Evolutionary conservation across 257 asterid genomes (phyloP).

Genomic region (Solanum habrochaites): DNA sequence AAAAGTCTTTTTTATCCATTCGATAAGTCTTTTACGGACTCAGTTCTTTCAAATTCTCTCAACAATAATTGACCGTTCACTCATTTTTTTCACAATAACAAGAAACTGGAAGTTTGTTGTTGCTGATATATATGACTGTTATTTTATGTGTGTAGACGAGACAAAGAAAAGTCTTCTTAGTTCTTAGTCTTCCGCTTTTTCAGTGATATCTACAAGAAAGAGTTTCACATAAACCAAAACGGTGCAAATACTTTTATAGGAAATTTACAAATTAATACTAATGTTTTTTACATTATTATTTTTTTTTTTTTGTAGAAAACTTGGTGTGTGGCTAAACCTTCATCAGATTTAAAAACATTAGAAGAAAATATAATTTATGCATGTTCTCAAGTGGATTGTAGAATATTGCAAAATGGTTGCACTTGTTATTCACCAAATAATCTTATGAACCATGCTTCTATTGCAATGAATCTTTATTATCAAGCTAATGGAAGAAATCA

Average conservation of each 20-base stretch:
- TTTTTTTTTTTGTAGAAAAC: slow-evolving; percentile 15
- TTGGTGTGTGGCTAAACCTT: slow-evolving; percentile 68
- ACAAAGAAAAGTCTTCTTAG: no score
- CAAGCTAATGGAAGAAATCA: slow-evolving; percentile 27
- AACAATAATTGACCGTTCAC: no score
- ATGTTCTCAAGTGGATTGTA: slow-evolving; percentile 33
- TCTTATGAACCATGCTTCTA: slow-evolving; percentile 46
- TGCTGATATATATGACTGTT: no score
- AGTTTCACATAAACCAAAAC: no score
- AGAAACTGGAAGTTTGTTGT: no score
- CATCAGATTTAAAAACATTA: slow-evolving; percentile 16
- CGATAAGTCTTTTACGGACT: no score
- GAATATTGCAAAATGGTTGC: slow-evolving; percentile 21
- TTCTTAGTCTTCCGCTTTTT: no score
- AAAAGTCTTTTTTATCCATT: not conserved
- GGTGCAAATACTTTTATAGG: rapidly evolving
- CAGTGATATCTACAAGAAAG: no score
- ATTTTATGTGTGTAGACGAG: no score
- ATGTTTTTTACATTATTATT: not conserved
- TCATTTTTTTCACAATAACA: not conserved
- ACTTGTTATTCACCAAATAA: slow-evolving; percentile 30
- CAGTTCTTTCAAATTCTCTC: not conserved
- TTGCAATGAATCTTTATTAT: slow-evolving; percentile 57
- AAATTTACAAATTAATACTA: not conserved
- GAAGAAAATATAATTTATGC: slow-evolving; percentile 21